A percentile compares a stretch with the other conserved stretches of the same genome.
Conservation (phyloP, 257 asterid genomes). For the Solanum peruvianum region DNA sequence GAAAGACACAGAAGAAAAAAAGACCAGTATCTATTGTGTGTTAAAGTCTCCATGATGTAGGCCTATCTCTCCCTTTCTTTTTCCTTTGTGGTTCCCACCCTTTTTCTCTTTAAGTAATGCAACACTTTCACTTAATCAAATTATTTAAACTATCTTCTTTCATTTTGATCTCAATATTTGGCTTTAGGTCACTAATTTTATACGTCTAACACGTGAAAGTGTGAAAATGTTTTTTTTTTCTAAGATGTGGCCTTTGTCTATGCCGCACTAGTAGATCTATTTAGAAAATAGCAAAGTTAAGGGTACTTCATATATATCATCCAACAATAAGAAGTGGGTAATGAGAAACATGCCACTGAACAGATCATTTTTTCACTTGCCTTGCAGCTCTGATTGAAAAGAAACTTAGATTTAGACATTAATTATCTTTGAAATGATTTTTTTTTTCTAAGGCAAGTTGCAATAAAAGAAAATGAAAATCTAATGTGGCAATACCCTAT, state of each 20-base stretch:
- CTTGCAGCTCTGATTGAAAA: background rate
- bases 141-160: constrained; percentile 35
- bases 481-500: constrained; percentile 10
- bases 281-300: background rate
- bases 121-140: constrained; percentile 20
- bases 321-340: constrained; percentile 21
- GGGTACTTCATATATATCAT: background rate
- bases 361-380: background rate
- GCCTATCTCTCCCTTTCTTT: constrained; percentile 17
- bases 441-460: background rate
- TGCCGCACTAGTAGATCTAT: background rate
- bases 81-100: constrained; percentile 49
- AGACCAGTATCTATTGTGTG: background rate
- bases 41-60: constrained; percentile 35
- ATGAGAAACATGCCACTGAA: background rate
- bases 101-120: constrained; percentile 32
- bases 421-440: background rate
- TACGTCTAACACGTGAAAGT: background rate
- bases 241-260: background rate
- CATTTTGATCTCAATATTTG: background rate
- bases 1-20: constrained; percentile 13
- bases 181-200: background rate
- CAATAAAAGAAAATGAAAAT: background rate
- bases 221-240: background rate
- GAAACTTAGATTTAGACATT: background rate